A percentile compares a stretch with the other conserved stretches of the same genome.
Conservation (phyloP, 805 yeast species). For the Zygosaccharomyces lentus region DNA sequence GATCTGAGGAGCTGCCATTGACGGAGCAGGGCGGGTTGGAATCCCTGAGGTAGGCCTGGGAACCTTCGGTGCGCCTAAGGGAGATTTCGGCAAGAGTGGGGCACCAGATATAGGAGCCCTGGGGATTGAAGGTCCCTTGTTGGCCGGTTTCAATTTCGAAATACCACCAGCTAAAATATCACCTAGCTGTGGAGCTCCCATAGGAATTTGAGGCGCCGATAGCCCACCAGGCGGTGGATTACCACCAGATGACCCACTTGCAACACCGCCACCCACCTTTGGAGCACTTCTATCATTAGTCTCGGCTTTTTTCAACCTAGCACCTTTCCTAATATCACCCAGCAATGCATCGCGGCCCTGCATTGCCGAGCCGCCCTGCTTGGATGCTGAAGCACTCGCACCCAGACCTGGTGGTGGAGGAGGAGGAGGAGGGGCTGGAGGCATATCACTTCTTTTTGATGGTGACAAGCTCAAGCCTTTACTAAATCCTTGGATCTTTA, state of each 20-base stretch:
- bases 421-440: slow-evolving; percentile 48
- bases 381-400: slow-evolving; percentile 32
- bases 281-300: slow-evolving; percentile 71
- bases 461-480: background rate
- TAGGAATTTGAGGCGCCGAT: slow-evolving; percentile 31
- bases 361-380: slow-evolving; percentile 32
- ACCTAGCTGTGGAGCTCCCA: slow-evolving; percentile 34
- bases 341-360: slow-evolving; percentile 54
- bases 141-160: slow-evolving; percentile 59
- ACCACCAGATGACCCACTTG: slow-evolving; percentile 11
- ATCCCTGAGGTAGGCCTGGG: slow-evolving; percentile 13
- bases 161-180: slow-evolving; percentile 61
- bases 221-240: slow-evolving; percentile 16
- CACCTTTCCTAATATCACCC: slow-evolving; percentile 79
- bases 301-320: slow-evolving; percentile 52
- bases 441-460: background rate
- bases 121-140: slow-evolving; percentile 30
- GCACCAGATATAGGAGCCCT: slow-evolving; percentile 35
- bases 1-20: slow-evolving; percentile 17
- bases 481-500: too few species aligned
- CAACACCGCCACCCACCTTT: slow-evolving; percentile 39
- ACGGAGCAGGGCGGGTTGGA: slow-evolving; percentile 21
- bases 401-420: slow-evolving; percentile 48
- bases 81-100: slow-evolving; percentile 38
- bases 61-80: slow-evolving; percentile 21